Base-by-base conservation (phyloP, 2,329 filamentous ascomycete genomes). In the Claviceps africana region DNA sequence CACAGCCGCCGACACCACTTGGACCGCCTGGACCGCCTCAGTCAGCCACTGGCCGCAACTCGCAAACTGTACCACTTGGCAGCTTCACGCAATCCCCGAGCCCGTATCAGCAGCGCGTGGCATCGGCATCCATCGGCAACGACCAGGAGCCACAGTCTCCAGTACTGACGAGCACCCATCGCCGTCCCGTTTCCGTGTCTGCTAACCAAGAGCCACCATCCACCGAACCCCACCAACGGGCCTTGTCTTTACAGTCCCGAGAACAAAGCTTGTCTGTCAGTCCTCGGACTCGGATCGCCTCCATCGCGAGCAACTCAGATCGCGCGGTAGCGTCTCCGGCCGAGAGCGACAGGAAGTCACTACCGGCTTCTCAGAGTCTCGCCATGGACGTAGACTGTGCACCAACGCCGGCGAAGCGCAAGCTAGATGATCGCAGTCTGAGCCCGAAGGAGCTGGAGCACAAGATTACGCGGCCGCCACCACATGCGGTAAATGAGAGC, bases 221-320 rank as follows among this genome's bases (percentile, higher is more conserved):
- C 21, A 60, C 64, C 40, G 71, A 74, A 55, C 64, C 68, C 44
- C 71, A 72, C 56, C 70, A 70, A 65, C 67, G 77, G 62, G 73
- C 75, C 44, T 71, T 75, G 53, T 75, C 76, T 44, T 73, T 75
- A 48, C 75, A 75, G 56, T 83, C 88, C 52, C 78, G 84, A 60
- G 85, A 86, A 55, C 73, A 77, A 48, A 87, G 83, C 63, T 66
- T 85, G 51, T 90, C 85, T 61, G 80, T 91, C 49, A 91, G 86
- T 64, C 87, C 88, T 31, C 89, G 88, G 68, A 88, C 86, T 37
- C 74, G 78, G 56, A 70, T 83, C 17, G 70, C 74, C 40, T 79
- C 75, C 58, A 62, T 79, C 39, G 70, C 70, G 53, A 74, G 67
- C 62, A 73, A 65, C 59, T 60, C 68, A 45, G 69, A 71, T 49